Evolutionary conservation across 306 rosid species (phyloP).

Genomic region (Quercus aquifolioides): DNA sequence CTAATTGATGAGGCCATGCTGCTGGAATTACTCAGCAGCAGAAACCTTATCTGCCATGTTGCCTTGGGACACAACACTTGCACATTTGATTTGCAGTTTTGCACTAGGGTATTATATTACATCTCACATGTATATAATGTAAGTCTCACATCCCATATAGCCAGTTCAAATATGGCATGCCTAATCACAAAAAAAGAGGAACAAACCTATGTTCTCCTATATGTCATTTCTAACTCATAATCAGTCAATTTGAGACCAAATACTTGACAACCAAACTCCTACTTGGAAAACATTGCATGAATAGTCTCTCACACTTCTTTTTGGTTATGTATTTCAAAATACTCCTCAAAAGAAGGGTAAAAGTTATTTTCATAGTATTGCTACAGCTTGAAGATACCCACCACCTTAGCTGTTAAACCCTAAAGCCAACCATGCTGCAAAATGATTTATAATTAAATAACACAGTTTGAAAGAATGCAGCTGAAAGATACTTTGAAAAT

Average conservation of each 20-base stretch:
- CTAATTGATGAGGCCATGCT: too few species aligned
- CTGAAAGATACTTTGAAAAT: background rate
- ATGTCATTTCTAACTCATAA: background rate
- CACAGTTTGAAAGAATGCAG: conserved; percentile 3
- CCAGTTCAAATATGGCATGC: background rate
- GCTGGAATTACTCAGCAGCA: too few species aligned
- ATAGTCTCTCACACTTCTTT: background rate
- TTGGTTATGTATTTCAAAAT: background rate
- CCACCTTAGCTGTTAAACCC: background rate
- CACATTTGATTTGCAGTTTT: background rate
- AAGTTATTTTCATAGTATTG: background rate
- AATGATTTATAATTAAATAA: background rate
- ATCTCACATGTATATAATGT: background rate
- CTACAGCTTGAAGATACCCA: background rate
- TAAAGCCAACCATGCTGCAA: background rate
- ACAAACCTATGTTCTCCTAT: background rate
- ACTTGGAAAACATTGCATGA: background rate
- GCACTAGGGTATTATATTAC: background rate
- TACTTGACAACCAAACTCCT: background rate
- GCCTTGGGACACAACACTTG: background rate
- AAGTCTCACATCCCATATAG: background rate
- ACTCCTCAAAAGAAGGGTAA: background rate
- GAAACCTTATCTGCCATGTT: too few species aligned
- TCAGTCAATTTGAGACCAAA: background rate
- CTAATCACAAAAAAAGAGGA: background rate